Conservation (phyloP, 805 yeast species). For the Kodamaea neixiangensis region DNA sequence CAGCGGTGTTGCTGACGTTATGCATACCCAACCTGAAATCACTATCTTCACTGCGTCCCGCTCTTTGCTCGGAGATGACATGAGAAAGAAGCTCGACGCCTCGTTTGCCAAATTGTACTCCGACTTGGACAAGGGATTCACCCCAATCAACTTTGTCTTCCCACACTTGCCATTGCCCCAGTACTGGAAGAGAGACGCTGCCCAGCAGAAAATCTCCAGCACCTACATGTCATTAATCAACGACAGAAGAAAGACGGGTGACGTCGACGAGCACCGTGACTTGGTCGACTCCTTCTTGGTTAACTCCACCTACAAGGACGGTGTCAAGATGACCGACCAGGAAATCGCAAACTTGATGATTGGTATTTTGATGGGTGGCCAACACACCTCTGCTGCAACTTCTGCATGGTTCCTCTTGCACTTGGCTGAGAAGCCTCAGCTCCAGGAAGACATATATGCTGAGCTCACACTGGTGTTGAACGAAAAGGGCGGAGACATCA, state of each 20-base stretch:
- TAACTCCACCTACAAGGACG: constrained; percentile 86
- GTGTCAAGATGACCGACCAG: constrained; percentile 89
- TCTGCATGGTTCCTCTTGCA: constrained; percentile 94
- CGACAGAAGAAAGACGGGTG: constrained; percentile 73
- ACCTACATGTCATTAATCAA: constrained; percentile 81
- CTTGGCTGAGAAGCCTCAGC: constrained; percentile 80
- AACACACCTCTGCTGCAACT: constrained; percentile 95
- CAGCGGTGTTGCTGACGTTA: constrained; percentile 61
- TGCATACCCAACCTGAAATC: constrained; percentile 88
- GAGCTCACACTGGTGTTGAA: constrained; percentile 71
- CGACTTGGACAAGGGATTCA: constrained; percentile 95
- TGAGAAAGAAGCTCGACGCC: constrained; percentile 79
- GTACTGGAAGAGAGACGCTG: constrained; percentile 81
- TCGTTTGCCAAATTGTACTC: constrained; percentile 82
- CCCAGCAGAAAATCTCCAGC: constrained; percentile 76
- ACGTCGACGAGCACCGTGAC: constrained; percentile 77
- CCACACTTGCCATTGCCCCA: constrained; percentile 89
- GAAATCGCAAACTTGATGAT: constrained; percentile 92
- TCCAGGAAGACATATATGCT: constrained; percentile 76
- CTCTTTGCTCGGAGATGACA: constrained; percentile 86
- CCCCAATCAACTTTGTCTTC: constrained; percentile 94
- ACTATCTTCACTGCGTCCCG: constrained; percentile 96
- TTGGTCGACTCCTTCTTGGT: constrained; percentile 85
- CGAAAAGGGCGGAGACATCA: constrained; percentile 34
- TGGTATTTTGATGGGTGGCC: constrained; percentile 99